A percentile compares a stretch with the other conserved stretches of the same genome.
These are phyloP conservation scores for Xenosphaeropsis pyriputrescens DNA, from an alignment of 2,329 filamentous ascomycete species.

Conservation along the genomic window DNA sequence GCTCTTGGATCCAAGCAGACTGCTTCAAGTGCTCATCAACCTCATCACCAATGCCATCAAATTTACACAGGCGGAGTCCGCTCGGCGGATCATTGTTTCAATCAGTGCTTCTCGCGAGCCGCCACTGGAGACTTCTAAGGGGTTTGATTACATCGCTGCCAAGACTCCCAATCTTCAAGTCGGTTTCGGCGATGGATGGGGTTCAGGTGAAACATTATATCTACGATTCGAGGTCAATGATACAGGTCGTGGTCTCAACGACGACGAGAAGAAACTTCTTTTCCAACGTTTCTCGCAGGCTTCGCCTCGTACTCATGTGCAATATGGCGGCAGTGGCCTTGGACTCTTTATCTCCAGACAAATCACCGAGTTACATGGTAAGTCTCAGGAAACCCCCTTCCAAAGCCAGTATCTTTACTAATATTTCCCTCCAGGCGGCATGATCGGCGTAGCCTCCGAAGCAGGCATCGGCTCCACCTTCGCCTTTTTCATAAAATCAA, in stretches of 20 bases:
- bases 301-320: slow-evolving; percentile 27
- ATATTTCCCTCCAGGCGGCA: slow-evolving; percentile 20
- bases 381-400: too few relatives aligned
- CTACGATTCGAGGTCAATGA: slow-evolving; percentile 42
- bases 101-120: slow-evolving; percentile 23
- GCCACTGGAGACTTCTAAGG: slow-evolving; percentile 8
- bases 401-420: too few relatives aligned
- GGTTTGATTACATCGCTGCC: slow-evolving; percentile 18
- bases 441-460: slow-evolving; percentile 46
- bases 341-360: slow-evolving; percentile 51
- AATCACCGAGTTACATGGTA: slow-evolving; percentile 45
- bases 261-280: slow-evolving; percentile 47
- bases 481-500: slow-evolving; percentile 45
- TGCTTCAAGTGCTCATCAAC: slow-evolving; percentile 65
- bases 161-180: slow-evolving; percentile 8
- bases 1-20: slow-evolving; percentile 56
- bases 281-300: slow-evolving; percentile 58
- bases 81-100: slow-evolving; percentile 34
- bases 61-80: slow-evolving; percentile 44
- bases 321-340: slow-evolving; percentile 48
- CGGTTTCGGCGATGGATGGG: slow-evolving; percentile 16
- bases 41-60: slow-evolving; percentile 56
- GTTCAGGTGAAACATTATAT: slow-evolving; percentile 19
- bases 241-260: slow-evolving; percentile 46
- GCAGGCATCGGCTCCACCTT: slow-evolving; percentile 45